Evolutionary conservation across 2,329 filamentous ascomycete species (phyloP), one percentile per base, ranked within the genome.

Genomic region (Cladophialophora carrionii): DNA sequence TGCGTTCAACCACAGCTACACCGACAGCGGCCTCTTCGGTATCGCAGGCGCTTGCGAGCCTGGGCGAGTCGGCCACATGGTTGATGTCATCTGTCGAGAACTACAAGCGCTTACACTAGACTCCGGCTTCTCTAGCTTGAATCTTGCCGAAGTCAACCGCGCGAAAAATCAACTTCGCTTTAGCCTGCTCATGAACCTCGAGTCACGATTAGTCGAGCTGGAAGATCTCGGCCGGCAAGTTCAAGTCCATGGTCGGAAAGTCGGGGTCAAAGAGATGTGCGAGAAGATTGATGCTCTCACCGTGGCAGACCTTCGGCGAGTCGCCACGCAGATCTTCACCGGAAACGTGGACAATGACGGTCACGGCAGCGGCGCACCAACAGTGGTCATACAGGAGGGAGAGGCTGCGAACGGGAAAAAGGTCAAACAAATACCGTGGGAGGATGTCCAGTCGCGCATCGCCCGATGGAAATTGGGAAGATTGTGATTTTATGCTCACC

Each of bases 1-100:
- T 58, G 90, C 94, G 32, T 98, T 98, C 83, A 98, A 98, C 83
- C 93, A 98, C 83, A 91, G 90, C 54, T 99, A 99, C 84, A 95
- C 91, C 0, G 95, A 99, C 78, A 93, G 90, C 6, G 95, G 95
- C 3, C 86, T 99, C 49, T 99, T 99, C 74, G 95, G 95, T 70
- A 97, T 99, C 75, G 89, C 90, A 0, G 90, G 92, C 0, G 89
- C 89, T 31, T 99, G 95, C 79, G 85, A 88, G 37, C 94, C 95
- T 0, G 86, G 86, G 41, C 87, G 90, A 68, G 91, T 93, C 0
- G 84, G 86, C 2, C 82, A 88, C 71, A 97, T 97, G 91, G 86
- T 99, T 22, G 91, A 97, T 73, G 91, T 96, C 72, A 96, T 97
- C 87, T 97, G 93, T 77, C 90, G 92, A 61, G 92, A 97, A 77